Evolutionary conservation across 805 yeast species (phyloP).

Genomic region (Candida sonorensis): DNA sequence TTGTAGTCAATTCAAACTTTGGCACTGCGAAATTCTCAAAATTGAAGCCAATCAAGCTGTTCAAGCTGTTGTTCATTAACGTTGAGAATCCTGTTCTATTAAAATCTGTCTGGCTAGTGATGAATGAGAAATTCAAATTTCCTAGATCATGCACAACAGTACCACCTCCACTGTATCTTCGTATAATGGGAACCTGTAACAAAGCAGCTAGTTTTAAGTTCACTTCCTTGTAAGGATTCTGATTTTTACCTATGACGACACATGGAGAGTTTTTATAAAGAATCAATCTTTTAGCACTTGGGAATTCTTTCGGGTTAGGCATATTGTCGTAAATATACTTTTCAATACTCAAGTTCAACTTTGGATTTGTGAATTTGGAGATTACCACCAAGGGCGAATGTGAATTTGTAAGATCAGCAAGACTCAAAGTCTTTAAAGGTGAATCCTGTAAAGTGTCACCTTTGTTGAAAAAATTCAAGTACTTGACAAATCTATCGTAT

Average conservation of each 20-base stretch:
- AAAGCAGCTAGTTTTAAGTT: constrained; percentile 49
- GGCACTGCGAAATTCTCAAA: constrained; percentile 10
- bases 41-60: constrained; percentile 7
- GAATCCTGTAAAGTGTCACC: constrained; percentile 7
- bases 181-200: constrained; percentile 54
- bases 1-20: constrained; percentile 36
- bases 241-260: constrained; percentile 94
- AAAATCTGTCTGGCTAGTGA: constrained; percentile 57
- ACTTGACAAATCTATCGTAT: constrained; percentile 1
- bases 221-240: constrained; percentile 87
- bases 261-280: constrained; percentile 76
- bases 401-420: constrained; percentile 9
- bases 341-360: constrained; percentile 73
- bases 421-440: constrained; percentile 6
- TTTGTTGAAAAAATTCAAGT: constrained; percentile 7
- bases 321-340: constrained; percentile 63
- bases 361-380: constrained; percentile 60
- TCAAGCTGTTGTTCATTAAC: constrained; percentile 15
- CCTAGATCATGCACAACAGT: constrained; percentile 93
- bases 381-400: constrained; percentile 46
- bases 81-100: constrained; percentile 47
- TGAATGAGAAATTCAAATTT: constrained; percentile 78
- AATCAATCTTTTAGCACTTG: constrained; percentile 46
- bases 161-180: constrained; percentile 93
- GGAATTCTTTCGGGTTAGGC: constrained; percentile 35